These are phyloP conservation scores for Ustilago bromivora DNA, from an alignment of 1,284 basidiomycete species.

Conservation along the genomic window DNA sequence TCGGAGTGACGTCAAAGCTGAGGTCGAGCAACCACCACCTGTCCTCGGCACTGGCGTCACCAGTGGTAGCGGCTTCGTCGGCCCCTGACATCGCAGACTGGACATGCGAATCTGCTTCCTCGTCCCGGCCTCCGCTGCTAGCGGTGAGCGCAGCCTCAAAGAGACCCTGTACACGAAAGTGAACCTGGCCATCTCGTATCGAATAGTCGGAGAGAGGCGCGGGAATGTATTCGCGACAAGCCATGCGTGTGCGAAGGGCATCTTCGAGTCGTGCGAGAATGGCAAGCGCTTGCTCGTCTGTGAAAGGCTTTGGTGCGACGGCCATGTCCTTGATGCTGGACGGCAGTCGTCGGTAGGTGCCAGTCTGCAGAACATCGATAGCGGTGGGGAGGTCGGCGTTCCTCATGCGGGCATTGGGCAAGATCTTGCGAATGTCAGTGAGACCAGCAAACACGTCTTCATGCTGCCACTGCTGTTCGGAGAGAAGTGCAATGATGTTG, in stretches of 20 bases:
- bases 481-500: constrained; percentile 62
- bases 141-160: constrained; percentile 75
- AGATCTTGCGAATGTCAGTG: constrained; percentile 75
- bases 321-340: constrained; percentile 78
- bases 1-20: constrained; percentile 56
- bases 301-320: constrained; percentile 76
- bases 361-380: constrained; percentile 84
- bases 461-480: constrained; percentile 79
- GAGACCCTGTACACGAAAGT: constrained; percentile 79
- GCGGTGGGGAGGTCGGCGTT: constrained; percentile 92
- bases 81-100: constrained; percentile 67
- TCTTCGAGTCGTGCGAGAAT: constrained; percentile 81
- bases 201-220: constrained; percentile 73
- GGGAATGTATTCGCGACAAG: constrained; percentile 67
- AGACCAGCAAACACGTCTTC: constrained; percentile 78
- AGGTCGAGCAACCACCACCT: constrained; percentile 66
- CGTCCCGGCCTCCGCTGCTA: constrained; percentile 33
- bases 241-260: constrained; percentile 79
- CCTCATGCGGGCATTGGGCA: constrained; percentile 74
- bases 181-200: constrained; percentile 83
- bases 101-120: constrained; percentile 5
- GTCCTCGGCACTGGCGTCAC: constrained; percentile 56
- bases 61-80: constrained; percentile 47
- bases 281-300: constrained; percentile 76
- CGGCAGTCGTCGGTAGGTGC: constrained; percentile 83